Evolutionary conservation across 192 early-diverging fungal species (phyloP).

Genomic region (Coemansia sp.): DNA sequence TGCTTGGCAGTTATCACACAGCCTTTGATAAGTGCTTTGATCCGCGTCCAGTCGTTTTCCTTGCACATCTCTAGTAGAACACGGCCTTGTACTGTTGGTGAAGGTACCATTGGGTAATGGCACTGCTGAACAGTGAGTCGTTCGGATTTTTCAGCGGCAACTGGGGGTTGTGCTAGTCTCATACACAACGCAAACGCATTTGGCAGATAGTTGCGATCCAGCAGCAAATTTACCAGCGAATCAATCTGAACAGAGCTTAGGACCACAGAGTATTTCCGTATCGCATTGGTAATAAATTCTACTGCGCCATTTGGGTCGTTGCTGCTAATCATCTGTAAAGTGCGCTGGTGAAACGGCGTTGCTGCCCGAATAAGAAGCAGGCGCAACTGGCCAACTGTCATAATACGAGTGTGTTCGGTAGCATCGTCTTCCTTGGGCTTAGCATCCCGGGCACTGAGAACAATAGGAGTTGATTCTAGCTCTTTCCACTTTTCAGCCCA

Average conservation of each 20-base stretch:
- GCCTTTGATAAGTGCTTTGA: not conserved
- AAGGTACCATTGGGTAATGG: too few relatives aligned
- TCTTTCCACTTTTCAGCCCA: constrained; percentile 15
- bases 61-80: not conserved
- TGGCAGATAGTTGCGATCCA: not conserved
- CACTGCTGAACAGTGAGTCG: too few relatives aligned
- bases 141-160: too few relatives aligned
- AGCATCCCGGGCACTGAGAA: constrained; percentile 21
- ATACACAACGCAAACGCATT: not conserved
- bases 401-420: not conserved
- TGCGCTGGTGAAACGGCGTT: constrained; percentile 24
- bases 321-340: constrained; percentile 16
- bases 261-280: constrained; percentile 3
- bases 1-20: not conserved
- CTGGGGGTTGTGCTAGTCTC: not conserved
- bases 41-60: not conserved
- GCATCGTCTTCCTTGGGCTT: constrained; percentile 10
- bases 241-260: not conserved
- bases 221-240: not conserved
- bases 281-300: not conserved
- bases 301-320: constrained; percentile 7
- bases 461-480: not conserved
- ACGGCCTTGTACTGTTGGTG: not conserved
- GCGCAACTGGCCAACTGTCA: constrained; percentile 14
- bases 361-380: constrained; percentile 13